Base-by-base conservation (phyloP, 2,329 filamentous ascomycete species). In the Periconia sp. region DNA sequence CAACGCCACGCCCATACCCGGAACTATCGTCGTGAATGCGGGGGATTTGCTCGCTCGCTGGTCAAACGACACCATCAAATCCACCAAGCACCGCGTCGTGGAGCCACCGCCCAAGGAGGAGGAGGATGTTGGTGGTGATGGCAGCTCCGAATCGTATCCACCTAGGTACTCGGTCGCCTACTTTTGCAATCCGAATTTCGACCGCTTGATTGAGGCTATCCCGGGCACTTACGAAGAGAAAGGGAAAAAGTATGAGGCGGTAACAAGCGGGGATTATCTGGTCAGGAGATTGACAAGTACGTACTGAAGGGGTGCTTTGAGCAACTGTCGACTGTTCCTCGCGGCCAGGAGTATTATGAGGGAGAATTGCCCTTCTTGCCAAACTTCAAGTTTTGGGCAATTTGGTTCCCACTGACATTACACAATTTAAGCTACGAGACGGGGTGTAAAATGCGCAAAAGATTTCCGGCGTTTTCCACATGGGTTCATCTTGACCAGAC, bases 51-150 rank as follows among this genome's bases (percentile, higher is more conserved):
- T 97, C 47, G 88, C 90, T 1, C 81, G 92, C 49, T 96, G 92
- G 92, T 91, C 89, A 59, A 97, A 97, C 68, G 91, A 95, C 66
- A 89, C 84, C 5, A 96, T 97, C 76, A 92, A 89, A 77, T 93
- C 89, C 69, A 97, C 92, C 3, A 85, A 92, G 55, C 92, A 97
- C 74, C 85, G 92, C 11, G 92, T 97, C 1, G 90, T 97, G 6
- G 90, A 96, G 76, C 92, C 92, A 1, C 89, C 90, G 0, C 64
- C 70, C 5, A 71, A 70, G 40, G 57, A 63, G 11, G 57, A 63
- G 11, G 70, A 74, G 1, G 77, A 79, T 15, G 10, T 13, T n/a
- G 33, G 13, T 37, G 33, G 5, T 37, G 23, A 27, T 5, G 81
- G 80, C 3, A 78, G 76, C 15, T 76, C 75, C 8, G 72, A 71